Base-by-base conservation (phyloP, 2,329 filamentous ascomycete genomes). In the Zymoseptoria passerinii region DNA sequence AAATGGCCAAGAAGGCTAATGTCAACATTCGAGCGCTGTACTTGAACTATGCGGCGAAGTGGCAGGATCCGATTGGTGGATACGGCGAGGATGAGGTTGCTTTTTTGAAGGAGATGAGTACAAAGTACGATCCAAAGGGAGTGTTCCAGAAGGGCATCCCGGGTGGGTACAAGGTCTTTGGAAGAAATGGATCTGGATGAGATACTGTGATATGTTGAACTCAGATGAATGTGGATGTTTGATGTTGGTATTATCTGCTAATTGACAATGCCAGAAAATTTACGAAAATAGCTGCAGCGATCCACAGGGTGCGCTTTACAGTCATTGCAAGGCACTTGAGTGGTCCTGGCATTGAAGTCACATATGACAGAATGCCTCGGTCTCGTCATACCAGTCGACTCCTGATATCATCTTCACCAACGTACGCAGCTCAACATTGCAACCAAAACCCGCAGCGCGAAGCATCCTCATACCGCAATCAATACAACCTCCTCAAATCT, bases 101-200 rank as follows among this genome's bases (percentile, higher is more conserved):
- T 23, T 56, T 56, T 18, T 20, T 63, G 54, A 40, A 50, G 20
- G 48, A 57, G 28, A 52, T 57, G 27, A 48, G 52, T 9, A 56
- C 57, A 48, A 58, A 60, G 57, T 61, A 61, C 55, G 61, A 63
- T 29, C 61, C 61, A 1, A 44, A 59, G 8, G 49, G 50, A 16
- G 49, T 60, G 8, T 61, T 59, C 19, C 59, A 61, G 55, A 58
- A 19, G 28, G 28, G 57, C 8, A 53, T 60, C 1, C 57, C 57
- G 3, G 59, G 57, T 4, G 61, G 57, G 4, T 63, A 58, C 28
- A 60, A 56, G 55, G 50, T 62, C 29, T 58, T n/a, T 44, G 35
- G 35, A 16, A 44, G 16, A 16, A 44, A 44, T n/a, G 35, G 35
- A 16, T 44, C 35, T 13, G 35, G 35, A 16, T 44, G 35, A 44